Percentiles rank a stretch among this genome's conserved stretches.
Evolutionary conservation across 2,329 filamentous ascomycete species (phyloP).

Genomic region (Fusarium concolor): DNA sequence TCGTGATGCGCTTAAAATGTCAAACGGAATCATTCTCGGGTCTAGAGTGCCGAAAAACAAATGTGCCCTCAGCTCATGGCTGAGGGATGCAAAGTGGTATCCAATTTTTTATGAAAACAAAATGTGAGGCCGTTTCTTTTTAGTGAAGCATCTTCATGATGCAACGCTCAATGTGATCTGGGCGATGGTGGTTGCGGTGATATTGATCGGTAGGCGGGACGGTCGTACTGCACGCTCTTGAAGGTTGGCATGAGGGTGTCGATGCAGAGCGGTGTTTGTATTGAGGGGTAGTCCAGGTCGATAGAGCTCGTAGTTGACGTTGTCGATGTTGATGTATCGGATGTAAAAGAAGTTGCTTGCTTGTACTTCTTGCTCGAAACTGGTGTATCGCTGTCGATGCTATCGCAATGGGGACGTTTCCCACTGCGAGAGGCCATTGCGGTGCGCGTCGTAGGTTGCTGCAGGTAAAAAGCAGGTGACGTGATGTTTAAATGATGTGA

Average conservation of each 20-base stretch:
- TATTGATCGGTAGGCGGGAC: constrained; percentile 35
- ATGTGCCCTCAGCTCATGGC: constrained; percentile 18
- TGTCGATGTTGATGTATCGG: constrained; percentile 38
- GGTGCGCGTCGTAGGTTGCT: constrained; percentile 15
- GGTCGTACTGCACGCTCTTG: constrained; percentile 40
- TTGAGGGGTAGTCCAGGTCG: constrained; percentile 26
- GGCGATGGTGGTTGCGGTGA: constrained; percentile 45
- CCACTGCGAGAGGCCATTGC: constrained; percentile 38
- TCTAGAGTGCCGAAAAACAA: constrained; percentile 31
- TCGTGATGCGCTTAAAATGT: constrained; percentile 24
- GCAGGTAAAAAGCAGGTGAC: constrained; percentile 20
- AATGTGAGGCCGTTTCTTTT: constrained; percentile 19
- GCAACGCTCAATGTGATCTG: constrained; percentile 36
- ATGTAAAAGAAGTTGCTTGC: constrained; percentile 43
- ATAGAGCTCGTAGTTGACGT: constrained; percentile 29
- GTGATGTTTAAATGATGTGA: constrained; percentile 25
- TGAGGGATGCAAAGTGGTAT: constrained; percentile 35
- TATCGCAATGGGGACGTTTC: constrained; percentile 41
- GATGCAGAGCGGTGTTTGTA: constrained; percentile 30
- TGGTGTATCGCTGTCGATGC: constrained; percentile 33
- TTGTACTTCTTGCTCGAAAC: constrained; percentile 45
- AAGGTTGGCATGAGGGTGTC: constrained; percentile 39
- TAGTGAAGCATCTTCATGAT: not conserved
- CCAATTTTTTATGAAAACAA: constrained; percentile 28
- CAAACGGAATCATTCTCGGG: constrained; percentile 23